Evolutionary conservation across 2,329 filamentous ascomycete genomes (phyloP).

Genomic region (Aspergillus tanneri): DNA sequence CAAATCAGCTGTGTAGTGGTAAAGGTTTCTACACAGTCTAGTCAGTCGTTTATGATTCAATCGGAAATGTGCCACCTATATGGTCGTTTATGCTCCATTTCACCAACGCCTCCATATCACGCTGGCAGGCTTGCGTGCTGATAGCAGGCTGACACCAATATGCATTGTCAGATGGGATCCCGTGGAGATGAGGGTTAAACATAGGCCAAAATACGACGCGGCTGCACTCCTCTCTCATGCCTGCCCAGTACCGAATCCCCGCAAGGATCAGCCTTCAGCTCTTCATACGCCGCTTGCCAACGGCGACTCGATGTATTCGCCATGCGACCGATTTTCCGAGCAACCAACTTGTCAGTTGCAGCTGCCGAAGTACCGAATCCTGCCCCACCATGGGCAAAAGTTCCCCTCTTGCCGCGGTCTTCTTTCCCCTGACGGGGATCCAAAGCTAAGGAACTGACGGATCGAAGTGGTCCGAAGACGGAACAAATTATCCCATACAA

Average conservation of each 20-base stretch:
- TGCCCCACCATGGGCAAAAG: conserved; percentile 52
- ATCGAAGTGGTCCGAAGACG: conserved; percentile 51
- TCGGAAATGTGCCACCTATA: not conserved
- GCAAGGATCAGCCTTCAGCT: conserved; percentile 50
- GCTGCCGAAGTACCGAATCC: conserved; percentile 50
- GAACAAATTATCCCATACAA: conserved; percentile 47
- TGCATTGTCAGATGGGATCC: conserved; percentile 48
- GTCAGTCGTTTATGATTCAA: not conserved
- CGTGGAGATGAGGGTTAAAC: conserved; percentile 52
- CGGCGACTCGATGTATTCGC: conserved; percentile 44
- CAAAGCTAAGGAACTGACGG: conserved; percentile 45
- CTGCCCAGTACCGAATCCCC: conserved; percentile 55
- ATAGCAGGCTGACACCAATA: conserved; percentile 55
- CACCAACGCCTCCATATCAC: conserved; percentile 53
- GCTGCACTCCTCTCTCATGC: conserved; percentile 44
- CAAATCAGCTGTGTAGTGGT: conserved; percentile 31
- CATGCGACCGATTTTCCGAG: conserved; percentile 16
- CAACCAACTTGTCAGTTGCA: conserved; percentile 45
- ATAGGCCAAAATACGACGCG: conserved; percentile 53
- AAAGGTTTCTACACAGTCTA: conserved; percentile 17
- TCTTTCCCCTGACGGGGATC: conserved; percentile 47
- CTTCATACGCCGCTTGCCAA: conserved; percentile 43
- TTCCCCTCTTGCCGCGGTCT: conserved; percentile 25
- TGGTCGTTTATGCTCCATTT: conserved; percentile 38
- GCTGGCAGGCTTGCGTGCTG: conserved; percentile 51